phyloP scores from a whole-genome alignment of 2,329 filamentous ascomycete genomes.

The Aureobasidium mangrovei region DNA sequence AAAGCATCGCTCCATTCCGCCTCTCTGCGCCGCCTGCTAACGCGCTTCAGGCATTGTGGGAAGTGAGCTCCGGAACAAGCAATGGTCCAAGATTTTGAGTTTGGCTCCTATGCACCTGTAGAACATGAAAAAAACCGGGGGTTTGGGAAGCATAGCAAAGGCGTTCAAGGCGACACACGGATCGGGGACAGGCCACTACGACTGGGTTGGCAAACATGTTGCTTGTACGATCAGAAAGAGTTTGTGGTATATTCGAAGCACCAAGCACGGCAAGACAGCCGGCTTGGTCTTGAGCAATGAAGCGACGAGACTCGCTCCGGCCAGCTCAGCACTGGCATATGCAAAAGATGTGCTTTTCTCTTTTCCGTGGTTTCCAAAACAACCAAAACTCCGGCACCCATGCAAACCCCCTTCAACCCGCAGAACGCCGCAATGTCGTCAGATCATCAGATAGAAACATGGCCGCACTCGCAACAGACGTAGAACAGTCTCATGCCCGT shows the following conservation, averaged over 20 bases:
- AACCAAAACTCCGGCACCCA: constrained; percentile 3
- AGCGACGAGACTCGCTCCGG: neutral
- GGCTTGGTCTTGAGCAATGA: neutral
- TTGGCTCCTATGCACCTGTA: constrained; percentile 79
- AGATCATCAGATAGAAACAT: constrained; percentile 5
- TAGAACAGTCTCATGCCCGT: constrained; percentile 73
- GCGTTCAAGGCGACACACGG: constrained; percentile 8
- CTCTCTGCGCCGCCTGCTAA: constrained; percentile 1
- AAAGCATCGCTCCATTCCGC: neutral
- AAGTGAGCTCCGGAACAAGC: constrained; percentile 76
- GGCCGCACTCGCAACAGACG: constrained; percentile 75
- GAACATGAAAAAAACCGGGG: constrained; percentile 15
- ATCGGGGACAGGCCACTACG: neutral
- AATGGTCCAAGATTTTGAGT: constrained; percentile 98
- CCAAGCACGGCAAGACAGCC: neutral
- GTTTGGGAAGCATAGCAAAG: constrained; percentile 15
- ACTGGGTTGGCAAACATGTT: neutral
- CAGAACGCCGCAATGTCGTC: neutral
- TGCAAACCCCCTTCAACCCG: constrained; percentile 1
- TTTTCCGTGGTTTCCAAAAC: neutral
- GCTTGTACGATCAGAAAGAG: constrained; percentile 6
- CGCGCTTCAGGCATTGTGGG: constrained; percentile 63
- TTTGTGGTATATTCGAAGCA: neutral
- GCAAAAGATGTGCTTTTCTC: too few species aligned
- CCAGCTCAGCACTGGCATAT: too few species aligned